Conservation (phyloP, 1,284 basidiomycete species). For the Phenoliferia sp. region DNA sequence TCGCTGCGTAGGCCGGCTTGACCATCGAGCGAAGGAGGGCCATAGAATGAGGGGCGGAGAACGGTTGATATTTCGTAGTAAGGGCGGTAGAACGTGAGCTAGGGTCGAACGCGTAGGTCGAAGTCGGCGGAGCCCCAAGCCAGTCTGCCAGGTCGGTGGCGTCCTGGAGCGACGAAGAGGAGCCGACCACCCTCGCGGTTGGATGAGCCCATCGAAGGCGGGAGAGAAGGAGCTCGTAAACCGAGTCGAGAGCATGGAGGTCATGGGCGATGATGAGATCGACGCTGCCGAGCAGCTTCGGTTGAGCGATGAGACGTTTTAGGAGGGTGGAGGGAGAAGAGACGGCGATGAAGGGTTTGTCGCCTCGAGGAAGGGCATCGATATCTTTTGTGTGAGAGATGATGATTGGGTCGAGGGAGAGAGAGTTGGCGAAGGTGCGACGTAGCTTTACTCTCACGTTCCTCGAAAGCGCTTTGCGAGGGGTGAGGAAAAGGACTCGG, state of each 20-base stretch:
- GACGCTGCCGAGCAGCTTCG: conserved; percentile 47
- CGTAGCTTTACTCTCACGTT: conserved; percentile 42
- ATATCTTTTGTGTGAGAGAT: conserved; percentile 36
- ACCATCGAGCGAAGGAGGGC: conserved; percentile 87
- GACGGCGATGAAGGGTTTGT: conserved; percentile 39
- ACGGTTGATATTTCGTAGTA: conserved; percentile 64
- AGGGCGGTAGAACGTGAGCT: conserved; percentile 78
- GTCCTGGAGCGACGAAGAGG: conserved; percentile 75
- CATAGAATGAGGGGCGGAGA: conserved; percentile 80
- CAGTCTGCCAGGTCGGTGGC: conserved; percentile 74
- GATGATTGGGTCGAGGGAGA: conserved; percentile 33
- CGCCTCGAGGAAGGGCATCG: conserved; percentile 19
- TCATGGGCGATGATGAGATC: conserved; percentile 75
- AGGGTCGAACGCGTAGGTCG: conserved; percentile 73
- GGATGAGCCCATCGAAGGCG: conserved; percentile 54
- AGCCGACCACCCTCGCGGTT: conserved; percentile 62
- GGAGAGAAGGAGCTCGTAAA: conserved; percentile 78
- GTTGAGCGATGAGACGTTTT: conserved; percentile 31
- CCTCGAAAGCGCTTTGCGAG: conserved; percentile 40
- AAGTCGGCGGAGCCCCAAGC: conserved; percentile 63
- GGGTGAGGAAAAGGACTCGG: conserved; percentile 41
- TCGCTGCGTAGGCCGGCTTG: conserved; percentile 71
- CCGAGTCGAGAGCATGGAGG: conserved; percentile 73
- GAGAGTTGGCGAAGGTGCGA: conserved; percentile 16
- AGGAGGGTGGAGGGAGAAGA: conserved; percentile 43